Evolutionary conservation across 2,329 filamentous ascomycete genomes (phyloP), one percentile per base, ranked within the genome.

Genomic region (Aspergillus felis): DNA sequence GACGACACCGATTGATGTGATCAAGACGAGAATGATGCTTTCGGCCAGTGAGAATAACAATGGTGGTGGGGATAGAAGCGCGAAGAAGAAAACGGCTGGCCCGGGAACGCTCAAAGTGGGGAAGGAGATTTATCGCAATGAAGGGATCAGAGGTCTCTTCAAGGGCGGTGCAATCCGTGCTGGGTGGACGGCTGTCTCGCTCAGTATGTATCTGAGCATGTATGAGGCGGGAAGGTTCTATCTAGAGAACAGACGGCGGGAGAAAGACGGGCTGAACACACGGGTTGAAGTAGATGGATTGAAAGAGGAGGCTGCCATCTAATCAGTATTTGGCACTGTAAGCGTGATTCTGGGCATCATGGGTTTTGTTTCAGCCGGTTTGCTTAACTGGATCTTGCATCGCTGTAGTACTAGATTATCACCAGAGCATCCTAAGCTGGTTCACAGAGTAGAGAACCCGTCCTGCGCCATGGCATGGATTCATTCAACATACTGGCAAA

Each of bases 21-120:
- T 96, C 25, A 96, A 96, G 79, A 96, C 92, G 62, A 79, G 90
- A 51, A 89, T 96, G 75, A 96, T 96, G 92, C 79, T 96, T 27
- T 81, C 82, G 29, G 86, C 86, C 1, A 79, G 44, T 24, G 2
- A 3, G 4, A 27, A 78, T 14, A 71, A 55, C 24, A 22, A 24
- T 70, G 63, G 46, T 42, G 27, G 38, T 48, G 20, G 50, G 47
- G 10, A 25, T 24, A 2, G 44, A 50, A 42, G 58, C 51, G 20
- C 56, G 28, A 57, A 51, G 48, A 51, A 38, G 51, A 61, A 28
- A 51, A 47, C 2, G 6, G n/a, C 50, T 20, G 12, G 50, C 2
- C 60, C 51, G 71, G 75, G 81, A 38, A 79, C 83, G 8, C 76
- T 87, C 63, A 78, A 79, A 47, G 84, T 94, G 52, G 85, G 87